phyloP scores from a whole-genome alignment of 805 yeast genomes.

The Sungouiozyma ichnusensis region DNA sequence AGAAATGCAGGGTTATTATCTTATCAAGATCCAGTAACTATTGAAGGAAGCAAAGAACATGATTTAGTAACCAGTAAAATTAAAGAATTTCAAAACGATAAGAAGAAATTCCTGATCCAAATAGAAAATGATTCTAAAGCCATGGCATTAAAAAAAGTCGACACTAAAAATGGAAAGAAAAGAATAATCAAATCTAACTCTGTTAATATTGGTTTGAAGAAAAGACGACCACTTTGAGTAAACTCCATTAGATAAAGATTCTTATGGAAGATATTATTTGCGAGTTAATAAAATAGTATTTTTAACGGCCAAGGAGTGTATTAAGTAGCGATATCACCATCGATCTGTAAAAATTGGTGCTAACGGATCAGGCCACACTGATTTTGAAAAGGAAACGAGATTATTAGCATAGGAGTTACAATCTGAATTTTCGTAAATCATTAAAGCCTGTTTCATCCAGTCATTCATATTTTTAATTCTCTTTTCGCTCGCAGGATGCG shows the following conservation, averaged over 20 bases:
- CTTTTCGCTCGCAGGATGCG: constrained; percentile 79
- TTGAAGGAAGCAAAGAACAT: constrained; percentile 1
- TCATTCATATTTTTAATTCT: constrained; percentile 56
- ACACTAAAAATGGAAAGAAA: background rate
- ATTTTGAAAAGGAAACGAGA: constrained; percentile 14
- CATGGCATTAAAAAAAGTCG: background rate
- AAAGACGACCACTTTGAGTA: constrained; percentile 15
- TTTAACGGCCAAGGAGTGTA: too few relatives aligned
- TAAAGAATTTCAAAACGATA: constrained; percentile 6
- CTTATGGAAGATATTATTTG: too few relatives aligned
- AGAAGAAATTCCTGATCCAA: constrained; percentile 6
- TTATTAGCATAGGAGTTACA: constrained; percentile 15
- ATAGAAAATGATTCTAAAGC: constrained; percentile 4
- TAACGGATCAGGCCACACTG: constrained; percentile 2
- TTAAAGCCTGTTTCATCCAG: constrained; percentile 51
- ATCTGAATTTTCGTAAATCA: constrained; percentile 23
- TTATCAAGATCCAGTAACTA: background rate
- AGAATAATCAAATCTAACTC: background rate
- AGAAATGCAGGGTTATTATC: constrained; percentile 1
- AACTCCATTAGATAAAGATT: background rate
- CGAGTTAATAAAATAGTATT: background rate
- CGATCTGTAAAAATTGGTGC: background rate
- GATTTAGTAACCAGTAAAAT: constrained; percentile 12
- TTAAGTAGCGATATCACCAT: background rate
- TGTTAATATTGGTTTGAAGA: constrained; percentile 20